phyloP scores from a whole-genome alignment of 2,329 filamentous ascomycete species.

The Trichoderma oligosporum region DNA sequence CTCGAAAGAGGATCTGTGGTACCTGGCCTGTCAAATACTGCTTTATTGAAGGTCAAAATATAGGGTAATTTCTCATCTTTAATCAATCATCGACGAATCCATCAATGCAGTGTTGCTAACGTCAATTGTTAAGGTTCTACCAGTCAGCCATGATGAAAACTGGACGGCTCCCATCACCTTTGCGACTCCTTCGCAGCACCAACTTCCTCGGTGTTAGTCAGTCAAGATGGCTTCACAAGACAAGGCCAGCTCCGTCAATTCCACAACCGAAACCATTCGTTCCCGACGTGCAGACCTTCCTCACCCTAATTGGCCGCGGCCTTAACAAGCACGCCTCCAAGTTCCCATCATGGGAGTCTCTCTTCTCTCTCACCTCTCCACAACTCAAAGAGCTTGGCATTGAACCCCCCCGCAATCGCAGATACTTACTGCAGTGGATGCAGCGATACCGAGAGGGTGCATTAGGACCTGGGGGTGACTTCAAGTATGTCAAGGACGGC shows the following conservation, averaged over 20 bases:
- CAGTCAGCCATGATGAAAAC: slow-evolving; percentile 31
- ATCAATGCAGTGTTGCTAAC: neutral
- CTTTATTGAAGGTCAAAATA: neutral
- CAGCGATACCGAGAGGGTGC: slow-evolving; percentile 75
- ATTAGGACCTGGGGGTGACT: slow-evolving; percentile 78
- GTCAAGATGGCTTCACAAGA: slow-evolving; percentile 43
- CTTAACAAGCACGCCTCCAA: slow-evolving; percentile 79
- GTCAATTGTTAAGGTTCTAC: neutral
- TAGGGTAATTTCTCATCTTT: neutral
- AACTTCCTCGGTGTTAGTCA: slow-evolving; percentile 35
- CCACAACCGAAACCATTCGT: slow-evolving; percentile 80
- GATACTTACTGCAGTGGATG: slow-evolving; percentile 84
- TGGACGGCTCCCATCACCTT: slow-evolving; percentile 31
- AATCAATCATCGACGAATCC: neutral
- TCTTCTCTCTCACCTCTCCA: slow-evolving; percentile 75
- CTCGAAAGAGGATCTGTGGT: neutral
- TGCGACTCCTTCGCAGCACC: slow-evolving; percentile 32
- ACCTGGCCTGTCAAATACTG: neutral
- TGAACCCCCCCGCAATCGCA: slow-evolving; percentile 75
- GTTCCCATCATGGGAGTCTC: slow-evolving; percentile 82
- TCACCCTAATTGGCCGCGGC: slow-evolving; percentile 84
- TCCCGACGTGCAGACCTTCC: slow-evolving; percentile 79
- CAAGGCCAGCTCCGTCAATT: slow-evolving; percentile 38
- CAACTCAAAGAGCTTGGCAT: slow-evolving; percentile 81
- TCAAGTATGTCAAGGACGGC: slow-evolving; percentile 63